These are phyloP conservation scores for Solanum appendiculatum DNA, from an alignment of 257 asterid species.

Conservation along the genomic window DNA sequence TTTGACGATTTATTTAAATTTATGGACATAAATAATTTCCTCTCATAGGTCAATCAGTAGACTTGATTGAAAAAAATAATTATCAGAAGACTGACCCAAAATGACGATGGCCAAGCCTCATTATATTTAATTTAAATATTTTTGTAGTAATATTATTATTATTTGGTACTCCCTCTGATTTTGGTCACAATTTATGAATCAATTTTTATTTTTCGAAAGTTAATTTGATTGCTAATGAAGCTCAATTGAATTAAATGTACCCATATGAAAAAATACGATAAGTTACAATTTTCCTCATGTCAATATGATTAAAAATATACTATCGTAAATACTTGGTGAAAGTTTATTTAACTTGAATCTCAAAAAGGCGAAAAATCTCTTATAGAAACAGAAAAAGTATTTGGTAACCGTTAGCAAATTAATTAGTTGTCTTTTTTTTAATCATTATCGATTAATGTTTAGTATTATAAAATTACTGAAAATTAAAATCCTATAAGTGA, in stretches of 20 bases:
- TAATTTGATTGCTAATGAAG: background rate
- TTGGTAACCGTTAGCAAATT: background rate
- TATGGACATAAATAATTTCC: slow-evolving; percentile 16
- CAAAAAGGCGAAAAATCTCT: background rate
- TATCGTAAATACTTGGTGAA: background rate
- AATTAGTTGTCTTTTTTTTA: background rate
- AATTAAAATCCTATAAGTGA: background rate
- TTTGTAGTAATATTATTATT: background rate
- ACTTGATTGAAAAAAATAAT: background rate
- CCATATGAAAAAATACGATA: background rate
- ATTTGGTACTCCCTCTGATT: background rate
- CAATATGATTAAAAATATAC: background rate
- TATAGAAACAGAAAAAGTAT: background rate
- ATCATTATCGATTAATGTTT: background rate
- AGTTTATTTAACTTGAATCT: background rate
- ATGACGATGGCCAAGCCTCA: slow-evolving; percentile 1
- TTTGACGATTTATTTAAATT: background rate
- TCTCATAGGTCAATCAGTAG: slow-evolving; percentile 9
- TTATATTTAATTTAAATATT: background rate
- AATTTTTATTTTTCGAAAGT: background rate
- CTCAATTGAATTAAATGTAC: background rate
- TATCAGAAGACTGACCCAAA: slow-evolving; percentile 7
- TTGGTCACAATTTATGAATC: background rate
- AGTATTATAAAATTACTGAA: background rate
- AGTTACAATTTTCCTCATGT: background rate